These are phyloP conservation scores for Jimgerdemannia lactiflua DNA, from an alignment of 192 early-diverging fungal species.

Conservation along the genomic window DNA sequence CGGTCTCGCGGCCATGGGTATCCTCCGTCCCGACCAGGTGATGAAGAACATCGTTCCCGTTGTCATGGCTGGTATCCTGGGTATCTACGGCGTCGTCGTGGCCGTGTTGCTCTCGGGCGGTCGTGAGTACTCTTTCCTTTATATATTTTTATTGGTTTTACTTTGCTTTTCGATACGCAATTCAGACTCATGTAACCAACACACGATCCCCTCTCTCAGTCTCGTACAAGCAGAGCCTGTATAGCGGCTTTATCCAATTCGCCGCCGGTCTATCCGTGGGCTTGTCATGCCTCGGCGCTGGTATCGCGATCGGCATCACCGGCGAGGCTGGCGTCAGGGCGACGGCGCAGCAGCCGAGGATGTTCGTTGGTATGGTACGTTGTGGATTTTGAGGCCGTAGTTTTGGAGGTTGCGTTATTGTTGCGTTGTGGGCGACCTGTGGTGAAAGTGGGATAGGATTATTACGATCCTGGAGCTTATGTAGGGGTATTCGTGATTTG, in stretches of 20 bases:
- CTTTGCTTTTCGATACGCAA: conserved; percentile 20
- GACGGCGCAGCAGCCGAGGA: conserved; percentile 83
- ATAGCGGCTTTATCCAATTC: conserved; percentile 87
- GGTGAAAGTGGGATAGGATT: background rate
- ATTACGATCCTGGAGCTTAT: too few species aligned
- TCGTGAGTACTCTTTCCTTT: conserved; percentile 48
- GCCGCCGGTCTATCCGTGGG: conserved; percentile 93
- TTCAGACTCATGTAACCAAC: conserved; percentile 33
- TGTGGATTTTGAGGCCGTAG: conserved; percentile 7
- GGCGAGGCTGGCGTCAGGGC: conserved; percentile 95
- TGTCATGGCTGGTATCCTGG: conserved; percentile 99
- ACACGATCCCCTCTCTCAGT: background rate
- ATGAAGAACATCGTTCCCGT: conserved; percentile 93
- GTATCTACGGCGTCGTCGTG: conserved; percentile 97
- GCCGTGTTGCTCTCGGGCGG: conserved; percentile 85
- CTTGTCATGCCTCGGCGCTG: conserved; percentile 89
- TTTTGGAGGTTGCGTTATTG: background rate
- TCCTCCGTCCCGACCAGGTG: conserved; percentile 89
- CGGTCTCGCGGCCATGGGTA: conserved; percentile 92
- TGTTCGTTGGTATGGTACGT: conserved; percentile 86
- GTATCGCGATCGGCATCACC: conserved; percentile 95
- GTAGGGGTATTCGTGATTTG: too few species aligned
- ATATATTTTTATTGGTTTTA: conserved; percentile 3
- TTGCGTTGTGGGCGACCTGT: conserved; percentile 6
- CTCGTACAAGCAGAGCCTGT: conserved; percentile 32